These are phyloP conservation scores for Eutrema heterophyllum DNA, from an alignment of 345 rosid genomes.

Conservation along the genomic window DNA sequence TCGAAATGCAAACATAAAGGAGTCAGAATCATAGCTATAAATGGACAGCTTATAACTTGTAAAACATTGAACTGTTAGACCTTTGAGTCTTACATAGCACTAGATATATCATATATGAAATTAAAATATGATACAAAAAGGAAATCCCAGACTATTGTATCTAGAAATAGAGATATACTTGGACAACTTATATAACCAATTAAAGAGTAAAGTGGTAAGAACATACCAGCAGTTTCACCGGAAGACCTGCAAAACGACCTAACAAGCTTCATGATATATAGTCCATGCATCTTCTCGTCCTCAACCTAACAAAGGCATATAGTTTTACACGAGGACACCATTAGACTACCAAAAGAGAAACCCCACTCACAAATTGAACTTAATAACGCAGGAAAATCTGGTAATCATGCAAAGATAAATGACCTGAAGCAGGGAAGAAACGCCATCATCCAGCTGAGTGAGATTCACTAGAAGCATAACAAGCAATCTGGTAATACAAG, in stretches of 20 bases:
- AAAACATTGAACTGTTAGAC: neutral
- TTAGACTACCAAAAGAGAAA: neutral
- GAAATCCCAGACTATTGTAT: neutral
- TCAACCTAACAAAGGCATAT: slow-evolving; percentile 44
- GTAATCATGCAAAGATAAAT: slow-evolving; percentile 2
- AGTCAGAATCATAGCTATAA: neutral
- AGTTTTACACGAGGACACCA: neutral
- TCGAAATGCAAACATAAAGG: neutral
- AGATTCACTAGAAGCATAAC: slow-evolving; percentile 94
- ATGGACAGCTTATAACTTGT: neutral
- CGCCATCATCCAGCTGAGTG: slow-evolving; percentile 73
- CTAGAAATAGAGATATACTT: neutral
- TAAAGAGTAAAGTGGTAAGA: neutral
- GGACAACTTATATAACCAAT: neutral
- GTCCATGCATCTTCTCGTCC: slow-evolving; percentile 73
- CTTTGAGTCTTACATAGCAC: neutral
- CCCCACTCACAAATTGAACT: neutral
- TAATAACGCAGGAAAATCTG: neutral
- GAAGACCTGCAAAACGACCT: slow-evolving; percentile 81
- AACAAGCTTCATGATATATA: slow-evolving; percentile 79
- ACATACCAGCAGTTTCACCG: slow-evolving; percentile 46
- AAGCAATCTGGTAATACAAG: slow-evolving; percentile 48
- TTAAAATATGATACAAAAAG: neutral
- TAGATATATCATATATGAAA: neutral
- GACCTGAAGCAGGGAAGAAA: slow-evolving; percentile 87